Base-by-base conservation (phyloP, 768 basidiomycete genomes). In the Lactifluus hygrophoroides region DNA sequence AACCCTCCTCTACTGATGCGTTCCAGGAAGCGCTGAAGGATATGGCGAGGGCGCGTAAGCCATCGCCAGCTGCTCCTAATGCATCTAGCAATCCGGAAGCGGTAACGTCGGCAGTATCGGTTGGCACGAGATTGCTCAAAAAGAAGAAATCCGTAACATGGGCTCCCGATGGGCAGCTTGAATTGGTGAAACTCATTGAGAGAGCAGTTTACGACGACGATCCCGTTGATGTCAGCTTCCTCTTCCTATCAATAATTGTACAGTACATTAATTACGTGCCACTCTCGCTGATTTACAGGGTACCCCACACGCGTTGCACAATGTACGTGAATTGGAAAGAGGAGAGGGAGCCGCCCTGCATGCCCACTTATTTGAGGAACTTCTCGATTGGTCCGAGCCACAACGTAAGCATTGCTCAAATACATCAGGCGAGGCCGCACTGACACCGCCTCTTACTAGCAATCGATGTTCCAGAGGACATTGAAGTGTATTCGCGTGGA, bases 171-270 rank as follows among this genome's bases (percentile, higher is more conserved):
- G 79, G 76, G 68, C 74, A 81, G 70, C 83, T 93, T 64, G 87
- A 84, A 75, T 75, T 80, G 67, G 77, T 93, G 70, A 83, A 82
- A 72, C 71, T 84, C 70, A 93, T 93, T 74, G 88, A 91, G 75
- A 82, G 80, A 67, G 90, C 91, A 64, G 76, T 91, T 66, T 93
- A 93, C 75, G 91, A 91, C 66, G 90, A 91, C 72, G 91, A 92
- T 77, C 82, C 83, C 67, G 77, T 81, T 76, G 86, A 88, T 80
- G 90, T 91, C 81, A 84, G 88, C 81, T 66, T 67, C 74, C 70
- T 75, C 67, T 72, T 68, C 72, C 70, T 71, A 68, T 68, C 63
- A 66, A 65, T 66, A 54, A 65, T 65, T 66, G 65, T 75, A 76
- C 69, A 67, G 66, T 76, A 81, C 75, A 74, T 83, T 83, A 79